Percentiles rank a stretch among this genome's conserved stretches.
These are phyloP conservation scores for Eimeria brunetti DNA, from an alignment of 169 alveolate species.

Conservation along the genomic window DNA sequence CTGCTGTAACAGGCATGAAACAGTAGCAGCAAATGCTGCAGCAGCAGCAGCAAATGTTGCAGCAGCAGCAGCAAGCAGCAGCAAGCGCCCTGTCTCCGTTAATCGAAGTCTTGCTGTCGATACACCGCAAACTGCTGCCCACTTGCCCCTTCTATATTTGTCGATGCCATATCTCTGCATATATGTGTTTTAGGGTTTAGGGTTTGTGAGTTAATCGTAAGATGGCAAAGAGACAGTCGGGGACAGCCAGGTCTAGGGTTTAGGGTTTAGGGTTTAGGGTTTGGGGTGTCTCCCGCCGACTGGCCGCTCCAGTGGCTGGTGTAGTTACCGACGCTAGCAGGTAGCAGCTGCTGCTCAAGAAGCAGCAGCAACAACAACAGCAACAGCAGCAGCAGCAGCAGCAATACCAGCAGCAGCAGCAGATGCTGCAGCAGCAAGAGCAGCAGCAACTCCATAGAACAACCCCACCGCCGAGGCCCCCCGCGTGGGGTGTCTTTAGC, in stretches of 20 bases:
- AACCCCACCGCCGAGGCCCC: constrained; percentile 25
- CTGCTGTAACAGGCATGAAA: background rate
- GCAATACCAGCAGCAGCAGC: background rate
- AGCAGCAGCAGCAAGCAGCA: no score
- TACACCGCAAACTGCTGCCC: background rate
- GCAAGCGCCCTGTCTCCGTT: background rate
- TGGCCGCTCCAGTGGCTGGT: background rate
- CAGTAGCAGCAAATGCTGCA: background rate
- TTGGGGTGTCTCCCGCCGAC: background rate
- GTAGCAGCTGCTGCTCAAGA: background rate
- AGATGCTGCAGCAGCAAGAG: background rate
- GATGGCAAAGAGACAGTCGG: no score
- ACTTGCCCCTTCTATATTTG: background rate
- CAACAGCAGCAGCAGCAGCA: background rate
- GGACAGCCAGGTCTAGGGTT: no score
- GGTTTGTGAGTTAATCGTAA: no score
- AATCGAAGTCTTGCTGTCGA: background rate
- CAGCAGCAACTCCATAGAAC: constrained; percentile 2
- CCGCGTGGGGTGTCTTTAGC: background rate
- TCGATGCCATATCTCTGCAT: background rate
- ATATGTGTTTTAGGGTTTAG: no score
- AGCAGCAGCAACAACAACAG: constrained; percentile 4
- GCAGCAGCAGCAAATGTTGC: background rate
- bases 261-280: background rate
- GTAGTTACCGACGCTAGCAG: background rate